Conservation (phyloP, 805 yeast species). For the Kregervanrija pseudodelftensis region DNA sequence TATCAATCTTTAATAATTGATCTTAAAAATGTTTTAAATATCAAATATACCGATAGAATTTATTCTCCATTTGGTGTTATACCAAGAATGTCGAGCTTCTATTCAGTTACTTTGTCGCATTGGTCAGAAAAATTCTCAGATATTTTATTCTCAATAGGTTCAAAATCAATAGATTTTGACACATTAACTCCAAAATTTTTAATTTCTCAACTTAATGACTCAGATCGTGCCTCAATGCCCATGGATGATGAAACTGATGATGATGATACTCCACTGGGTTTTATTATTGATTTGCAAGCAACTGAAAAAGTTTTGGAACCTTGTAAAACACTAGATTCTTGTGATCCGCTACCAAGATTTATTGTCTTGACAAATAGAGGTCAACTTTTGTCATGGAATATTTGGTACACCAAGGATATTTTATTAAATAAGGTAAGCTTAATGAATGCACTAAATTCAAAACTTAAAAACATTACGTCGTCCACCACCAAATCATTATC, state of each 20-base stretch:
- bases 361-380: conserved; percentile 62
- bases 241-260: conserved; percentile 55
- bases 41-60: conserved; percentile 4
- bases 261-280: conserved; percentile 68
- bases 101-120: conserved; percentile 31
- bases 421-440: conserved; percentile 16
- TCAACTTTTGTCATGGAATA: conserved; percentile 52
- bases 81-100: conserved; percentile 40
- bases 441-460: conserved; percentile 2
- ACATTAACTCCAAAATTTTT: conserved; percentile 32
- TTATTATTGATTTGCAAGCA: conserved; percentile 52
- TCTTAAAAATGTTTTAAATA: conserved; percentile 1
- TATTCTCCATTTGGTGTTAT: conserved; percentile 40
- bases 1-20: conserved; percentile 4
- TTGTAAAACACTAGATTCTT: conserved; percentile 48
- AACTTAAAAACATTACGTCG: too few species aligned
- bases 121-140: conserved; percentile 32
- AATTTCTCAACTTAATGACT: conserved; percentile 54
- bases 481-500: too few species aligned
- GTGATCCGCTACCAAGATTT: conserved; percentile 57
- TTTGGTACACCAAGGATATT: conserved; percentile 50
- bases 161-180: conserved; percentile 59
- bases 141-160: conserved; percentile 45
- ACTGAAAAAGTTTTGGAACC: conserved; percentile 42
- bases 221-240: conserved; percentile 68